A percentile compares a stretch with the other conserved stretches of the same genome.
Conservation (phyloP, 2,329 filamentous ascomycete species). For the Fusarium sp. region DNA sequence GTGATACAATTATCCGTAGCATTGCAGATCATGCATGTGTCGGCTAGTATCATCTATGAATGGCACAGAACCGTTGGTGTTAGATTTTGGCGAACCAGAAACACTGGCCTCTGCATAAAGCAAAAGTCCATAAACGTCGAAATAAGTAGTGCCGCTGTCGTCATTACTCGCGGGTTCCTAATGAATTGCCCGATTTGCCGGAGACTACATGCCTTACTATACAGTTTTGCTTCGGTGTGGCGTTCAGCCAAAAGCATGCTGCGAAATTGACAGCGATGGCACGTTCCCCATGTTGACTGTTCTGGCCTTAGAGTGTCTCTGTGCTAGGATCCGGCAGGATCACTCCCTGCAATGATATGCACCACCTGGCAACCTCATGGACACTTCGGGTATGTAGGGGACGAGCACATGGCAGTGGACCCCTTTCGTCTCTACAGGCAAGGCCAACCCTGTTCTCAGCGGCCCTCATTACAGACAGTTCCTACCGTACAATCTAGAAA, state of each 20-base stretch:
- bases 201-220: constrained; percentile 13
- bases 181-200: constrained; percentile 25
- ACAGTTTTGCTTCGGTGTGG: constrained; percentile 22
- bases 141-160: background rate
- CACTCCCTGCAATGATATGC: constrained; percentile 32
- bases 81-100: constrained; percentile 19
- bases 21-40: constrained; percentile 39
- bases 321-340: constrained; percentile 22
- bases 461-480: constrained; percentile 15
- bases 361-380: constrained; percentile 37
- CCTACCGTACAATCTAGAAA: constrained; percentile 18
- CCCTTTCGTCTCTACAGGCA: constrained; percentile 38
- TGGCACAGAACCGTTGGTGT: constrained; percentile 16
- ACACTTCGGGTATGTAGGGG: constrained; percentile 38
- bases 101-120: constrained; percentile 27
- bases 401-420: constrained; percentile 47
- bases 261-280: constrained; percentile 24
- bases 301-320: constrained; percentile 18
- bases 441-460: constrained; percentile 39
- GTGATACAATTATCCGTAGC: constrained; percentile 3
- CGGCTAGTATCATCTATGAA: constrained; percentile 31
- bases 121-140: constrained; percentile 1
- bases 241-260: constrained; percentile 19
- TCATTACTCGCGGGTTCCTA: background rate
- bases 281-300: constrained; percentile 28